phyloP scores from a whole-genome alignment of 768 basidiomycete species.

The Chalciporus chontae region DNA sequence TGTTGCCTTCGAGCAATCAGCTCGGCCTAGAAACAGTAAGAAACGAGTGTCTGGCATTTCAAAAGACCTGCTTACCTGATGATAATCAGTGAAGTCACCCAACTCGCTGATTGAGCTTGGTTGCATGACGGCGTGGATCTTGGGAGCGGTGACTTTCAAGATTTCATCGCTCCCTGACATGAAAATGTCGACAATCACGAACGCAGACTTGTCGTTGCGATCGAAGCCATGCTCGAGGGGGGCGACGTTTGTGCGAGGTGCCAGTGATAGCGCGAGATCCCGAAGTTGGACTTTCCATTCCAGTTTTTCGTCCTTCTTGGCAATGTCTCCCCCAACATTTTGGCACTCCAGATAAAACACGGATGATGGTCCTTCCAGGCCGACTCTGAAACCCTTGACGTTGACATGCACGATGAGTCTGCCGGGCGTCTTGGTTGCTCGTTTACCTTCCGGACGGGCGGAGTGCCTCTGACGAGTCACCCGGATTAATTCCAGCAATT shows the following conservation, averaged over 20 bases:
- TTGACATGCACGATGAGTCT: slow-evolving; percentile 52
- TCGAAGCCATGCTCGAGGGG: slow-evolving; percentile 43
- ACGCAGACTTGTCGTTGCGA: slow-evolving; percentile 70
- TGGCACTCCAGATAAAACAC: slow-evolving; percentile 73
- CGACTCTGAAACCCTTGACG: slow-evolving; percentile 78
- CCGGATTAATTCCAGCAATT: slow-evolving; percentile 63
- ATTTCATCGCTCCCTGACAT: slow-evolving; percentile 33
- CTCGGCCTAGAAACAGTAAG: slow-evolving; percentile 54
- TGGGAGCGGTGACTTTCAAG: slow-evolving; percentile 59
- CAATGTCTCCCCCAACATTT: slow-evolving; percentile 62
- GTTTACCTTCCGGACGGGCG: slow-evolving; percentile 7
- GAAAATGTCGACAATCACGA: slow-evolving; percentile 76
- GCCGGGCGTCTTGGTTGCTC: slow-evolving; percentile 15
- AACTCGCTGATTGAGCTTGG: slow-evolving; percentile 89
- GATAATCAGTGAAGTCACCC: slow-evolving; percentile 82
- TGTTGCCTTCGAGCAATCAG: slow-evolving; percentile 69
- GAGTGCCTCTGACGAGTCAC: slow-evolving; percentile 45
- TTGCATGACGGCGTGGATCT: slow-evolving; percentile 92
- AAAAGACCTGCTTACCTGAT: slow-evolving; percentile 51
- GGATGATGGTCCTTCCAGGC: slow-evolving; percentile 70
- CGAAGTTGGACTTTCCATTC: slow-evolving; percentile 69
- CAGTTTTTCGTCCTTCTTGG: slow-evolving; percentile 39
- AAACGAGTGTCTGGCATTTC: not conserved
- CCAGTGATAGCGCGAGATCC: slow-evolving; percentile 81
- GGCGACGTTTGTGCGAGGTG: slow-evolving; percentile 46